Evolutionary conservation across 2,329 filamentous ascomycete species (phyloP), one percentile per base, ranked within the genome.

Genomic region (Proliferodiscus dingleyae): DNA sequence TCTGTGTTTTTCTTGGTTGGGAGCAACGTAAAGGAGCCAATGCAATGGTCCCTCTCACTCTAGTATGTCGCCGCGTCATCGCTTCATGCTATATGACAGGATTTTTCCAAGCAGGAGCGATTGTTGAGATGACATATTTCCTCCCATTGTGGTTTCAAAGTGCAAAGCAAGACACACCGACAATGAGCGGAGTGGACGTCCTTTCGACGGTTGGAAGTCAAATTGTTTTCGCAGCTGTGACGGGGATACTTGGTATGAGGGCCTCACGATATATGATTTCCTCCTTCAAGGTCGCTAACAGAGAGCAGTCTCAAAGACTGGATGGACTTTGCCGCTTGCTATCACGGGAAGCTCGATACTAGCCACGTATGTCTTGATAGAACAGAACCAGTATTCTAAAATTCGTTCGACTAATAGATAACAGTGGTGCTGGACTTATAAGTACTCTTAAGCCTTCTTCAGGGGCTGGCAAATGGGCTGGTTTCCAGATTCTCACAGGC

Each of bases 131-230:
- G n/a, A 49, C 49, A 4, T 59, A 56, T 41, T 59, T 61, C 34
- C 34, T 64, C 8, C 59, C 63, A 1, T 37, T 63, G 13, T 64
- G 55, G 58, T 62, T 67, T 53, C 57, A 67, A 49, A 49, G 57
- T 46, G 52, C 67, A 33, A 55, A 45, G 22, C 47, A 51, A 18
- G 53, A 47, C 15, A 46, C 28, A 11, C 56, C 59, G 6, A 50
- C 52, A 5, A 49, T 50, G 40, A 55, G 58, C 24, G 62, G 62
- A 28, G 52, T 61, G 6, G 49, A 54, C 41, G 51, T 50, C n/a
- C 43, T 66, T 8, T 52, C 64, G 3, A 33, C 46, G 5, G 53
- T 59, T 13, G 40, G 38, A 9, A 36, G 45, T 3, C 38, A 49
- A 16, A 45, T 59, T 7, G 9, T 57, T 5, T 34, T 33, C n/a